Percentiles rank a stretch among this genome's conserved stretches.
Conservation (phyloP, 176 grass and related monocot genomes). For the Ampelocalamus luodianensis region DNA sequence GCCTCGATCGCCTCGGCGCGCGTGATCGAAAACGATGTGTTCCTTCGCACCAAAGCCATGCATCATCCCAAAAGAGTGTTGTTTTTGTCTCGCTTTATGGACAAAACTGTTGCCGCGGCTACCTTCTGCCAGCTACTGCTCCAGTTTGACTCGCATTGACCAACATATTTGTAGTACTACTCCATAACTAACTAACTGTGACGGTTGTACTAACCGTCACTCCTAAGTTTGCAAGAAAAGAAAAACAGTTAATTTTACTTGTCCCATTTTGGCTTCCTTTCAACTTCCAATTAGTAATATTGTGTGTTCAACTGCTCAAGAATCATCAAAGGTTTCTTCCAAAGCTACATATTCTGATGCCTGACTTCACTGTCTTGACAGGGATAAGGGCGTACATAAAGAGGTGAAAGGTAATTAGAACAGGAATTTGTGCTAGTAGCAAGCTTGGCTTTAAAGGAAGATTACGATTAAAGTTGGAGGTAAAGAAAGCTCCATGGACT, state of each 20-base stretch:
- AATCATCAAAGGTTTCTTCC: neutral
- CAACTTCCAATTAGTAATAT: neutral
- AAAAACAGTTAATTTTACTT: neutral
- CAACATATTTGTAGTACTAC: neutral
- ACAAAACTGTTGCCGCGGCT: constrained; percentile 11
- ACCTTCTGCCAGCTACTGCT: neutral
- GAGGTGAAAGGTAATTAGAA: neutral
- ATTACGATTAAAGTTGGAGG: constrained; percentile 26
- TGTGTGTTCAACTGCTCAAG: neutral
- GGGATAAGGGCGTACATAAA: neutral
- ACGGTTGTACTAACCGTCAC: neutral
- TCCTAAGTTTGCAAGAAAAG: neutral
- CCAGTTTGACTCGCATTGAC: constrained; percentile 3
- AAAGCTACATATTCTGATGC: neutral
- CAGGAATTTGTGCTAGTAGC: neutral
- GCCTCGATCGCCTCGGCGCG: neutral
- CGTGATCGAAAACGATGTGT: constrained; percentile 16
- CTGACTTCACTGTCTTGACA: constrained; percentile 32
- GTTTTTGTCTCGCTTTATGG: constrained; percentile 39
- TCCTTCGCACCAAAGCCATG: constrained; percentile 48
- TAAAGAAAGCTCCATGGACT: constrained; percentile 37
- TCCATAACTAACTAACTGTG: neutral
- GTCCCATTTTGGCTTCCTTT: neutral
- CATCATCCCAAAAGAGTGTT: neutral
- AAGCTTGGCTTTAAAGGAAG: constrained; percentile 39